Conservation (phyloP, 345 rosid species). For the Salix koriyanagi region DNA sequence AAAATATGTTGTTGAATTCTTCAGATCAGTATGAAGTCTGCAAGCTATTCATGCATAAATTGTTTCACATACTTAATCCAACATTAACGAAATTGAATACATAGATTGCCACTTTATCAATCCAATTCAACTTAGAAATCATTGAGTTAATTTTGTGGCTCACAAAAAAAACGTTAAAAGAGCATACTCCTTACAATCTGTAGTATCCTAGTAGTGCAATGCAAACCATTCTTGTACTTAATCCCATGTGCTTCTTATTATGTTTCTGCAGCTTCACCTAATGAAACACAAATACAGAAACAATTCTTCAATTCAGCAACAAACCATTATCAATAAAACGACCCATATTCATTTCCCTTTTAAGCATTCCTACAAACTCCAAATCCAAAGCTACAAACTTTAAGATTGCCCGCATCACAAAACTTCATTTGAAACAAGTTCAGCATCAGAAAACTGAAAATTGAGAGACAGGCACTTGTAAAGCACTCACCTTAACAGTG, state of each 20-base stretch:
- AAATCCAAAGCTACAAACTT: background rate
- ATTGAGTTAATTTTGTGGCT: background rate
- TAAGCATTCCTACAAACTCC: background rate
- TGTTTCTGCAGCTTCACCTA: slow-evolving; percentile 95
- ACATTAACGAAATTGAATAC: background rate
- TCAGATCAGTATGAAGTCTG: background rate
- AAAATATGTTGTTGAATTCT: background rate
- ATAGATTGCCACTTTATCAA: background rate
- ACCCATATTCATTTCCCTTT: background rate
- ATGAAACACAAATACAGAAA: background rate
- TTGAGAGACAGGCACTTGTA: background rate
- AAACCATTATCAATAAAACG: background rate
- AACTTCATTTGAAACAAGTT: background rate
- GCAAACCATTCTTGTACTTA: slow-evolving; percentile 68
- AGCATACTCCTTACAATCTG: slow-evolving; percentile 71
- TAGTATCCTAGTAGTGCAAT: slow-evolving; percentile 69
- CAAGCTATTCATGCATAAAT: background rate
- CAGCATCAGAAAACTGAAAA: background rate
- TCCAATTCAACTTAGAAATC: background rate
- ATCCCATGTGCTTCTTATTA: slow-evolving; percentile 67
- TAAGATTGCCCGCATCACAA: background rate
- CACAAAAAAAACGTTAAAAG: background rate
- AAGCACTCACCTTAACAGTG: slow-evolving; percentile 69
- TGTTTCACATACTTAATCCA: background rate
- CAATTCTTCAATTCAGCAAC: background rate